Base-by-base conservation (phyloP, 768 basidiomycete species). In the Ramaria sp. region DNA sequence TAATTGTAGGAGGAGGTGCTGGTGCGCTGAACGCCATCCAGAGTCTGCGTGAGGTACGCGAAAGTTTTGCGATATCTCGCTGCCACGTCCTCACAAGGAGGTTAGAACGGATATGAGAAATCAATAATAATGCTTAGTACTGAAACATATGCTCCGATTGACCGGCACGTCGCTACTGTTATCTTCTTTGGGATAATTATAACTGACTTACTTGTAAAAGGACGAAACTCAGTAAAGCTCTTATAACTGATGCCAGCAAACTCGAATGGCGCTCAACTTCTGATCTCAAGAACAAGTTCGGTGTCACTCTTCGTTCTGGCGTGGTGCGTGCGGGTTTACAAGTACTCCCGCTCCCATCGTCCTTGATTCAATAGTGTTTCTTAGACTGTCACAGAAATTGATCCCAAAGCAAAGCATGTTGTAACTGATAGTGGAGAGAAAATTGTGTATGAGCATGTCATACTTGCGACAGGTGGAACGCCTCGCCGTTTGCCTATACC, bases 141-240 rank as follows among this genome's bases (percentile, higher is more conserved):
- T 62, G 93, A 96, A 68, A 67, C 72, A 1, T 72, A 92, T 65
- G 73, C 82, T 9, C 92, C 93, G 1, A 86, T 94, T 57, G 93
- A 96, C 69, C 77, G 91, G 88, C 81, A 53, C 24, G 62, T 57
- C 27, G 10, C 10, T 7, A 30, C 3, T 16, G 30, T 9, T 38
- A 32, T 28, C 50, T 38, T 52, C 10, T 9, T 39, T 24, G 20
- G n/a, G 18, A 22, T 27, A 24, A 16, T n/a, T n/a, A 18, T n/a
- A 39, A 18, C 41, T 43, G 20, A 36, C 22, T n/a, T 34, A 15
- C 18, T 41, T 49, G 34, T 13, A 30, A 10, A 59, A 88, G 89
- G 57, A 93, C 93, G 41, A 94, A 88, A 69, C 73, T 95, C 52
- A 90, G 88, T 68, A 95, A 96, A 67, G 82, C 81, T 2, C 79